phyloP scores from a whole-genome alignment of 805 yeast genomes.

The Teunomyces tritomae region DNA sequence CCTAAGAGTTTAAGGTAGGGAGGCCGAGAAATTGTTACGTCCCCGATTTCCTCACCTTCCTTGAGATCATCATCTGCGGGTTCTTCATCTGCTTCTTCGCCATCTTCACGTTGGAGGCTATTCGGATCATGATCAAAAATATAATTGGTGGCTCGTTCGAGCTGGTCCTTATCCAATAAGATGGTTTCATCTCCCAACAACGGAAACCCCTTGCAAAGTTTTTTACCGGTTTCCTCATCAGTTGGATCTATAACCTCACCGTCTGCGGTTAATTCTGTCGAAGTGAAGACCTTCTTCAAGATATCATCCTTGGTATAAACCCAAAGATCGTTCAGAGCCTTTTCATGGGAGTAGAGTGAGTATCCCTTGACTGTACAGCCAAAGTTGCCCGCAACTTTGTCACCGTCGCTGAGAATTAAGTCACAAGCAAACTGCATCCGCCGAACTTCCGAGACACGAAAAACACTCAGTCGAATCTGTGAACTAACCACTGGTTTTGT shows the following conservation, averaged over 20 bases:
- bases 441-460: conserved; percentile 58
- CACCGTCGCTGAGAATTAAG: conserved; percentile 51
- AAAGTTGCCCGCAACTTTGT: conserved; percentile 26
- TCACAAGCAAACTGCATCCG: conserved; percentile 63
- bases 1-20: conserved; percentile 68
- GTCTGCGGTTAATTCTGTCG: conserved; percentile 47
- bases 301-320: conserved; percentile 55
- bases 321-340: conserved; percentile 45
- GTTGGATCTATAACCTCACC: conserved; percentile 17
- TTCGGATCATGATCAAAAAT: conserved; percentile 33
- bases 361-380: conserved; percentile 72
- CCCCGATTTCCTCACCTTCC: conserved; percentile 3
- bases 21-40: conserved; percentile 16
- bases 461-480: conserved; percentile 47
- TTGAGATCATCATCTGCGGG: conserved; percentile 8
- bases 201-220: conserved; percentile 14
- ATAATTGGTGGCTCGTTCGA: conserved; percentile 28
- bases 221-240: conserved; percentile 32
- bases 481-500: conserved; percentile 18
- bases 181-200: conserved; percentile 21
- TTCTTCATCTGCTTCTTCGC: conserved; percentile 6
- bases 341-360: conserved; percentile 56
- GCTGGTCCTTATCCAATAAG: conserved; percentile 23
- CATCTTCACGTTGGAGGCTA: conserved; percentile 8
- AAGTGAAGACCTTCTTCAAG: conserved; percentile 51